Percentiles rank a stretch among this genome's conserved stretches.
Evolutionary conservation across 352 stramenopile species (phyloP).

Genomic region (Aphanomyces invadans): DNA sequence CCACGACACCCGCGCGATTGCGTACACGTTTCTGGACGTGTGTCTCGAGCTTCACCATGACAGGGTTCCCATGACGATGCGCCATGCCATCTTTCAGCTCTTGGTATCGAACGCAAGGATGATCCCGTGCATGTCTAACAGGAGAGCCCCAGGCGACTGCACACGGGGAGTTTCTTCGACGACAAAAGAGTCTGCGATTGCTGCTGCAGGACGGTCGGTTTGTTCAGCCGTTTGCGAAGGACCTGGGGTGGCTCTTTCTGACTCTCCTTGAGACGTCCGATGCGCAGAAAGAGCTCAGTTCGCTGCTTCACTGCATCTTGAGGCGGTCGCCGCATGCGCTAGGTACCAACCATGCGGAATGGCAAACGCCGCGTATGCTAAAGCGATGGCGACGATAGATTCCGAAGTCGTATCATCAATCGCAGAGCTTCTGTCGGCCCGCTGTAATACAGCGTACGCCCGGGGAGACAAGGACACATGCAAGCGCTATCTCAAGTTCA

Average conservation of each 20-base stretch:
- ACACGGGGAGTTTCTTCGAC: slow-evolving; percentile 44
- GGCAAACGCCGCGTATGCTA: not conserved
- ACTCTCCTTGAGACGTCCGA: slow-evolving; percentile 71
- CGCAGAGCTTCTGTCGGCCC: slow-evolving; percentile 51
- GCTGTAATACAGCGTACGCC: slow-evolving; percentile 64
- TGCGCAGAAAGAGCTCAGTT: slow-evolving; percentile 63
- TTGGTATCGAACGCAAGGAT: slow-evolving; percentile 27
- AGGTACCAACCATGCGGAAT: slow-evolving; percentile 9
- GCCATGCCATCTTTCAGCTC: slow-evolving; percentile 46
- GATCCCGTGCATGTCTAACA: not conserved
- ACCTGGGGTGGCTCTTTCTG: slow-evolving; percentile 69
- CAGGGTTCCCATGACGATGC: slow-evolving; percentile 36
- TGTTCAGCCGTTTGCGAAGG: slow-evolving; percentile 55
- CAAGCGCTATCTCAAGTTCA: slow-evolving; percentile 63
- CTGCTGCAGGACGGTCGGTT: slow-evolving; percentile 57
- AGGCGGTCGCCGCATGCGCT: slow-evolving; percentile 46
- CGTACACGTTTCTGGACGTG: slow-evolving; percentile 65
- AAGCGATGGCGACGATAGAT: slow-evolving; percentile 19
- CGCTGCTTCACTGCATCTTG: slow-evolving; percentile 67
- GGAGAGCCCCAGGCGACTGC: slow-evolving; percentile 29
- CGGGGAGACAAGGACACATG: slow-evolving; percentile 66
- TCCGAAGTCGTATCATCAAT: slow-evolving; percentile 62
- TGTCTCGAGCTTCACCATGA: slow-evolving; percentile 55
- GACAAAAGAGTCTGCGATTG: slow-evolving; percentile 55
- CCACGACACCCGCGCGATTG: slow-evolving; percentile 50